Conservation (phyloP, 495 filamentous ascomycete genomes). For the Oleoguttula mirabilis region DNA sequence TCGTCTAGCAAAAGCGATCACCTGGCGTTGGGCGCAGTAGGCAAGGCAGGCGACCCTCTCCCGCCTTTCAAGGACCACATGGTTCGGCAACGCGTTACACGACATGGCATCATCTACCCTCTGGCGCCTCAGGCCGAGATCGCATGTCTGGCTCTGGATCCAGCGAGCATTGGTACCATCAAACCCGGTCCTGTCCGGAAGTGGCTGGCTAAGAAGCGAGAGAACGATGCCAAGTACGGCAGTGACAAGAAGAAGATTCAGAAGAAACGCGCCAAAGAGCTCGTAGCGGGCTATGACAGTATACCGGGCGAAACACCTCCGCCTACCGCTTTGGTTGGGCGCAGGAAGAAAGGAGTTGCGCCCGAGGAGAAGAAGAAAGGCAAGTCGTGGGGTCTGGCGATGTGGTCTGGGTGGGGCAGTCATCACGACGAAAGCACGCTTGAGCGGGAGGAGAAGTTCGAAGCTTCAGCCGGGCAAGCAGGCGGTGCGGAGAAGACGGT, state of each 20-base stretch:
- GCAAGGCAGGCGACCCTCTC: constrained; percentile 69
- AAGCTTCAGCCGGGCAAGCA: too few species aligned
- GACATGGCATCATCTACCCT: constrained; percentile 56
- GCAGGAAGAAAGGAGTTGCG: constrained; percentile 36
- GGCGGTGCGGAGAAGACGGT: constrained; percentile 7
- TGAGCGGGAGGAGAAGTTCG: constrained; percentile 19
- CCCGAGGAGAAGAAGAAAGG: constrained; percentile 40
- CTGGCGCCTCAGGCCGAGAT: constrained; percentile 51
- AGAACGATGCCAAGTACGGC: constrained; percentile 60
- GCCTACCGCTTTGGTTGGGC: constrained; percentile 66
- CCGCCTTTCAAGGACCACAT: constrained; percentile 71
- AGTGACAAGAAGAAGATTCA: constrained; percentile 56
- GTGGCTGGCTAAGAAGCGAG: constrained; percentile 60
- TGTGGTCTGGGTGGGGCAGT: constrained; percentile 78
- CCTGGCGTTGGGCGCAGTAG: constrained; percentile 39
- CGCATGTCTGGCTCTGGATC: constrained; percentile 47
- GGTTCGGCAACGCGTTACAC: constrained; percentile 77
- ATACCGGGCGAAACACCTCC: constrained; percentile 69
- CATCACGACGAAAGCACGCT: constrained; percentile 73
- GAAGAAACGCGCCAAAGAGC: constrained; percentile 55
- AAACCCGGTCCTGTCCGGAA: constrained; percentile 69
- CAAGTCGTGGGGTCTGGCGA: constrained; percentile 55
- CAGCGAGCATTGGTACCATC: constrained; percentile 58
- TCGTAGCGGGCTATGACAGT: constrained; percentile 53
- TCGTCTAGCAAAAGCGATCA: not conserved